Conservation (phyloP, 1,284 basidiomycete species). For the Ustilago cynodontis region DNA sequence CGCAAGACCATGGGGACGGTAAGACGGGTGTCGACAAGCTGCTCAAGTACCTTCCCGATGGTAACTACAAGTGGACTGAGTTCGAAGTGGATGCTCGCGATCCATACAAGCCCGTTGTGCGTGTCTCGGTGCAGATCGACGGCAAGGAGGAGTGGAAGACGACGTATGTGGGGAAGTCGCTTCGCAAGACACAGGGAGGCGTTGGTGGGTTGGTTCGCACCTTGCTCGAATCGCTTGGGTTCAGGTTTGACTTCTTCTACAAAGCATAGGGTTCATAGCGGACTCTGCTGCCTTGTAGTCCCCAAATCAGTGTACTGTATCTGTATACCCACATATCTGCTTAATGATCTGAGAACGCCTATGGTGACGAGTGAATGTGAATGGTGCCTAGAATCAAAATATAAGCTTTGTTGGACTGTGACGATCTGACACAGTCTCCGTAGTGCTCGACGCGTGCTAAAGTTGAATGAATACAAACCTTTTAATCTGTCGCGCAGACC, state of each 20-base stretch:
- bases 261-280: conserved; percentile 14
- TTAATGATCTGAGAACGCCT: conserved; percentile 3
- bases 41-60: conserved; percentile 74
- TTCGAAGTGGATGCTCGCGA: conserved; percentile 81
- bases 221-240: conserved; percentile 67
- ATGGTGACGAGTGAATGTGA: neutral
- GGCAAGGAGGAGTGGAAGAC: conserved; percentile 76
- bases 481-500: neutral
- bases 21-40: conserved; percentile 76
- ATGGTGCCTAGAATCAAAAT: neutral
- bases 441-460: conserved; percentile 8
- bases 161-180: conserved; percentile 65
- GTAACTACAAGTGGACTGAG: conserved; percentile 73
- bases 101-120: conserved; percentile 74
- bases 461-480: neutral
- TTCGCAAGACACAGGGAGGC: conserved; percentile 57
- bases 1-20: conserved; percentile 70
- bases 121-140: conserved; percentile 74
- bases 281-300: neutral
- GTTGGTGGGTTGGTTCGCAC: conserved; percentile 67
- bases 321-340: conserved; percentile 16
- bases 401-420: neutral
- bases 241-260: conserved; percentile 55
- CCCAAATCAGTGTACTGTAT: conserved; percentile 12
- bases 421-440: neutral